Evolutionary conservation across 2,329 filamentous ascomycete species (phyloP), one percentile per base, ranked within the genome.

Genomic region (Aphanoascus verrucosus): DNA sequence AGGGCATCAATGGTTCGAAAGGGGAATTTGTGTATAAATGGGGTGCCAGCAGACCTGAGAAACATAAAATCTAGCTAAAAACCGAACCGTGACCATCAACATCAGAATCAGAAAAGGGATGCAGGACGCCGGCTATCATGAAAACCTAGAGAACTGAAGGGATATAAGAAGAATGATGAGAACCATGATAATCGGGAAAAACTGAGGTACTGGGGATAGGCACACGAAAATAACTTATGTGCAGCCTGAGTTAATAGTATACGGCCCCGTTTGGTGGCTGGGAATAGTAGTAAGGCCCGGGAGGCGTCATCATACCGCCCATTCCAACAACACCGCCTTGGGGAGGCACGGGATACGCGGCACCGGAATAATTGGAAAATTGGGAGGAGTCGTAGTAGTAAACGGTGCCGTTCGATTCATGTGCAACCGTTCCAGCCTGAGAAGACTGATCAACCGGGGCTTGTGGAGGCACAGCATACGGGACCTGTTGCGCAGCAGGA

Each of bases 351-450:
- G 77, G 71, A 62, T 83, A 87, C 15, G 75, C 71, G 58, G 79
- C 80, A 45, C 66, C 65, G 34, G 71, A 62, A 53, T 72, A 72
- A 31, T 66, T 62, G 17, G 80, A 74, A 46, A 90, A 73, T 64
- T 89, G 84, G n/a, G 83, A 78, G 6, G 87, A 78, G 64, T 94
- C 86, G 63, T 89, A 90, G 67, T 95, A 98, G 69, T 94, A 97
- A 0, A 95, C 89, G 79, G 94, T 97, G 57, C 93, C 93, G 61
- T 95, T 94, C 58, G 84, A 83, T 72, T 97, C 91, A 67, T 96
- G 90, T 0, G 88, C 88, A 17, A 85, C 78, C 54, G 80, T 79
- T 15, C 75, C 76, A 2, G 72, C 69, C 59, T 79, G 80, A 31
- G 73, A 69, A 5, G 64, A 56, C 55, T 67, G 61, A 43, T 74